Percentiles rank a stretch among this genome's conserved stretches.
Conservation (phyloP, 164 flowering plant genomes). For the Amborella trichopoda region DNA sequence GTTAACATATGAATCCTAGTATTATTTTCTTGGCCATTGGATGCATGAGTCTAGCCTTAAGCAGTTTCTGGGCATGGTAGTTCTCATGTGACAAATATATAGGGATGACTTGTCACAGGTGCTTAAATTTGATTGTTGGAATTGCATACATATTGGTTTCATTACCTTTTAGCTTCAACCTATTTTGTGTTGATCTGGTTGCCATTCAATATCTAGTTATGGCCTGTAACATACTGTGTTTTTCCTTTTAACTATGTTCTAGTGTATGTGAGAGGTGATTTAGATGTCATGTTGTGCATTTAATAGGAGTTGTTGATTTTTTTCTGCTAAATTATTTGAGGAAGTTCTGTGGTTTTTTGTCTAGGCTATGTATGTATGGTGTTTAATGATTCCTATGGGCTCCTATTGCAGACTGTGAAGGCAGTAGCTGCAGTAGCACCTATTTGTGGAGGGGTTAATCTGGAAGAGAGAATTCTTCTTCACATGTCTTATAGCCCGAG, state of each 20-base stretch:
- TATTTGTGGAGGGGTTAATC: constrained; percentile 15
- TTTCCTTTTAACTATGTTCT: not conserved
- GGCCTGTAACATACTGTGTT: no score
- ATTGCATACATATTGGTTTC: no score
- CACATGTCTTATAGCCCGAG: constrained; percentile 84
- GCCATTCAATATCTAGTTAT: no score
- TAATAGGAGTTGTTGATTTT: not conserved
- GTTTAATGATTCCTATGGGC: not conserved
- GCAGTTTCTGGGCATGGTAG: no score
- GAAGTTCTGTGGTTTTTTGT: not conserved
- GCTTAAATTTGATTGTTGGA: no score
- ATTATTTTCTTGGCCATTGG: no score
- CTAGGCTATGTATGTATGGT: not conserved
- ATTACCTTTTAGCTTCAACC: no score
- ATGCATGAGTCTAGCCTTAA: no score
- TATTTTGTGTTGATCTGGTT: no score
- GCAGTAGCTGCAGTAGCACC: constrained; percentile 63
- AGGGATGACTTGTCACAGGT: no score
- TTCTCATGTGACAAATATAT: no score
- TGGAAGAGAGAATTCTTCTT: constrained; percentile 52
- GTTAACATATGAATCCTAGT: no score
- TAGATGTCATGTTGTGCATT: not conserved
- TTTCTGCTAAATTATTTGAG: not conserved
- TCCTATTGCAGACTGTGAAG: constrained; percentile 48
- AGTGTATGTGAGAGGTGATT: not conserved